These are phyloP conservation scores for Sporothrix dimorphospora DNA, from an alignment of 2,329 filamentous ascomycete species.

Conservation along the genomic window DNA sequence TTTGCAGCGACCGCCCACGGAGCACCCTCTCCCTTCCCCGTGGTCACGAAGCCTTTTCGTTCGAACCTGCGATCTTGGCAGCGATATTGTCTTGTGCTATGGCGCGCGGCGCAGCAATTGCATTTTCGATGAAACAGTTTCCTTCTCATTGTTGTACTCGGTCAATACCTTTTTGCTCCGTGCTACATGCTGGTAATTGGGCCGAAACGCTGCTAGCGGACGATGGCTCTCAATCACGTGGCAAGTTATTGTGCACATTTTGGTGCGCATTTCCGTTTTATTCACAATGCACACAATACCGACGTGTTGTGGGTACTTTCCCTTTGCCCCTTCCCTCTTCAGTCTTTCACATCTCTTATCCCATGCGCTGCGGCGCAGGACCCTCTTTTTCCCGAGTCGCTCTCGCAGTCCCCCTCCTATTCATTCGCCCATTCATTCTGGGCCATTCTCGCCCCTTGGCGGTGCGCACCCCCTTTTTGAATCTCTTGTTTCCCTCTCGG, in stretches of 20 bases:
- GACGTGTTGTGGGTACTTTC: conserved; percentile 6
- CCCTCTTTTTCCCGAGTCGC: conserved; percentile 19
- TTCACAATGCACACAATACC: conserved; percentile 11
- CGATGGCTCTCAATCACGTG: conserved; percentile 12
- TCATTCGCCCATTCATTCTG: not conserved
- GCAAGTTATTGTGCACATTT: conserved; percentile 16
- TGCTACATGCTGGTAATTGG: not conserved
- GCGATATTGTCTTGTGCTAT: not conserved
- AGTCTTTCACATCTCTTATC: not conserved
- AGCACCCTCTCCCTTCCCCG: not conserved
- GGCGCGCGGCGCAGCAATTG: not conserved
- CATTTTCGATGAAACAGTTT: not conserved
- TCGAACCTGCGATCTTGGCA: not conserved
- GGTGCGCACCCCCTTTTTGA: conserved; percentile 18
- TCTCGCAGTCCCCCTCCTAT: not conserved
- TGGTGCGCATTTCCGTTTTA: not conserved
- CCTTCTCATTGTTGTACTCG: not conserved
- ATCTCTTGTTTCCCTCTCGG: conserved; percentile 1
- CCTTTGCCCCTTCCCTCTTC: not conserved
- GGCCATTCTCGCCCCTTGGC: conserved; percentile 3
- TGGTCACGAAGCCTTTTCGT: not conserved
- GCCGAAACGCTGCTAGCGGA: not conserved
- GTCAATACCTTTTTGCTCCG: not conserved
- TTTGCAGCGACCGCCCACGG: not conserved
- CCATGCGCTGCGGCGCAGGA: conserved; percentile 15